A percentile compares a stretch with the other conserved stretches of the same genome.
Conservation (phyloP, 2,329 filamentous ascomycete species). For the Corinectria fuckeliana region DNA sequence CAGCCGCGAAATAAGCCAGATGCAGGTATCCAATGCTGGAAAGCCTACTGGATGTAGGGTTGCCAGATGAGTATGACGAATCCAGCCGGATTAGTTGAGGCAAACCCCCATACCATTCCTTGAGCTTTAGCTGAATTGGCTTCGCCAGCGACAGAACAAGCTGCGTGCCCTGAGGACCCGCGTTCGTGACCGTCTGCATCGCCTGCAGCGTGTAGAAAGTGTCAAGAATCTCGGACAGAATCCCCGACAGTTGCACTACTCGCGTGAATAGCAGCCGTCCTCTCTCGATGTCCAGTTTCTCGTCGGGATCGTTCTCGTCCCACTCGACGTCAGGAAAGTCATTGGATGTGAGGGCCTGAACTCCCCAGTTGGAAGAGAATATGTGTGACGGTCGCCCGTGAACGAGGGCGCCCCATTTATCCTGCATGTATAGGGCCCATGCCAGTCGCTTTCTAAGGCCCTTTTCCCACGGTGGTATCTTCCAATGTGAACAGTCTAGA, state of each 20-base stretch:
- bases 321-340: conserved; percentile 78
- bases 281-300: conserved; percentile 69
- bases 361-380: conserved; percentile 75
- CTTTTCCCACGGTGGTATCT: conserved; percentile 87
- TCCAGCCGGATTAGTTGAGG: conserved; percentile 72
- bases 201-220: conserved; percentile 83
- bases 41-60: conserved; percentile 52
- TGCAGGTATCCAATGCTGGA: conserved; percentile 80
- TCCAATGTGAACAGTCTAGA: conserved; percentile 86
- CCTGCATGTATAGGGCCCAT: conserved; percentile 94
- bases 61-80: conserved; percentile 51
- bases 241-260: conserved; percentile 76
- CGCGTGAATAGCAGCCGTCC: conserved; percentile 76
- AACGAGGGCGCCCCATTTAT: conserved; percentile 86
- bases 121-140: conserved; percentile 81
- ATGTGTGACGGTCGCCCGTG: conserved; percentile 85
- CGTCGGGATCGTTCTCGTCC: conserved; percentile 66
- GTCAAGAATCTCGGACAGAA: conserved; percentile 81
- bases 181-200: conserved; percentile 70
- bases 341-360: conserved; percentile 66
- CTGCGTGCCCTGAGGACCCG: conserved; percentile 73
- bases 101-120: conserved; percentile 81
- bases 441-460: conserved; percentile 83
- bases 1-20: conserved; percentile 90
- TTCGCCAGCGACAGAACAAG: conserved; percentile 78